Evolutionary conservation across 257 asterid genomes (phyloP).

Genomic region (Prunella vulgaris): DNA sequence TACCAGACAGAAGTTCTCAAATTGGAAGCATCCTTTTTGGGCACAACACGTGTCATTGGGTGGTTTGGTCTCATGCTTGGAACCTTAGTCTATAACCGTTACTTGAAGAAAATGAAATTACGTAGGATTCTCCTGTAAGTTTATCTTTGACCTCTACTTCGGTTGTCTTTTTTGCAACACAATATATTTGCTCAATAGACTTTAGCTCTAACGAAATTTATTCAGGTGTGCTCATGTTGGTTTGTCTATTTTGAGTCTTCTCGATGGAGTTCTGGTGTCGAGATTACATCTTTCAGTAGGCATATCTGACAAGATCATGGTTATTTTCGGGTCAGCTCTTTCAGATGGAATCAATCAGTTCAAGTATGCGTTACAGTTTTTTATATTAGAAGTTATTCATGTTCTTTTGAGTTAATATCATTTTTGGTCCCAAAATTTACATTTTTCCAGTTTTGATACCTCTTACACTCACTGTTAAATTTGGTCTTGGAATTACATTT

Average conservation of each 20-base stretch:
- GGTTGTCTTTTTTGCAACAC: not conserved
- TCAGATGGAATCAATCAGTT: conserved; percentile 90
- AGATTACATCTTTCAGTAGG: conserved; percentile 57
- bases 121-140: conserved; percentile 81
- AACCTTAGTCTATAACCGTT: conserved; percentile 69
- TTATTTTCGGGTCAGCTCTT: conserved; percentile 84
- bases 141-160: conserved; percentile 15
- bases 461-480: no score
- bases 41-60: conserved; percentile 84
- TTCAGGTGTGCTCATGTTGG: conserved; percentile 83
- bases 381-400: not conserved
- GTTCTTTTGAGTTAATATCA: not conserved
- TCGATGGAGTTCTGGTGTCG: conserved; percentile 68
- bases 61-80: conserved; percentile 96
- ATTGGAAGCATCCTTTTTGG: conserved; percentile 89
- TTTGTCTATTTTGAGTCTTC: conserved; percentile 49
- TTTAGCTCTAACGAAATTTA: not conserved
- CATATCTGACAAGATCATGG: conserved; percentile 67
- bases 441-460: no score
- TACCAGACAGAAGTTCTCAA: conserved; percentile 81
- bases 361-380: conserved; percentile 53
- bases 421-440: no score
- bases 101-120: conserved; percentile 72
- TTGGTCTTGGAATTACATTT: no score
- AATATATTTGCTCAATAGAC: not conserved